Percentiles rank a stretch among this genome's conserved stretches.
These are phyloP conservation scores for Clitopilus passeckerianus DNA, from an alignment of 768 basidiomycete species.

Conservation along the genomic window DNA sequence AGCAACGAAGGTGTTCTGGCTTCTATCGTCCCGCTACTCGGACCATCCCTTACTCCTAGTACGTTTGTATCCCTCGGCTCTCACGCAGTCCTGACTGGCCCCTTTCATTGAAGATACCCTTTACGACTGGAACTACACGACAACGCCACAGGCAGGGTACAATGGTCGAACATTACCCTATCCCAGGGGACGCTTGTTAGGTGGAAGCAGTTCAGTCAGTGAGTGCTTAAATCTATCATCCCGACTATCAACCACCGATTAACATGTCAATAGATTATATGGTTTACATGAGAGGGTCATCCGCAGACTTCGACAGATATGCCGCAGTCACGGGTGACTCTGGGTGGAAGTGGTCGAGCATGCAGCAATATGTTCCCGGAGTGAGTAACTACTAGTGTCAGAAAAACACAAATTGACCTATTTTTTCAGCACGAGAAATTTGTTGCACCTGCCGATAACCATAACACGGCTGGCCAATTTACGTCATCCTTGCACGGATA, in stretches of 20 bases:
- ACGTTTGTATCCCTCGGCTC: background rate
- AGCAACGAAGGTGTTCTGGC: conserved; percentile 12
- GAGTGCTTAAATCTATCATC: background rate
- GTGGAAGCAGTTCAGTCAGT: conserved; percentile 20
- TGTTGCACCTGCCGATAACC: conserved; percentile 30
- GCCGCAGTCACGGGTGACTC: conserved; percentile 25
- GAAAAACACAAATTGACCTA: background rate
- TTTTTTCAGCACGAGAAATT: conserved; percentile 26
- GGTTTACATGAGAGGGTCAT: conserved; percentile 27
- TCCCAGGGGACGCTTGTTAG: conserved; percentile 19
- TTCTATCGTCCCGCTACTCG: conserved; percentile 10
- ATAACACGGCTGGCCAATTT: conserved; percentile 30
- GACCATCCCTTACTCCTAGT: conserved; percentile 7
- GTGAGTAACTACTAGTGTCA: conserved; percentile 9
- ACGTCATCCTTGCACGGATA: conserved; percentile 31
- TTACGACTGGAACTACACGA: conserved; percentile 26
- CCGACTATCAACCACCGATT: background rate
- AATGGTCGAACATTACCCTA: conserved; percentile 15
- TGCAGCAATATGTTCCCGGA: conserved; percentile 26
- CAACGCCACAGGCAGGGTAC: conserved; percentile 18
- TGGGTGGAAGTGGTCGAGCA: conserved; percentile 31
- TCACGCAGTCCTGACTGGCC: background rate
- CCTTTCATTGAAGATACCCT: conserved; percentile 2
- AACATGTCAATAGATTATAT: conserved; percentile 19
- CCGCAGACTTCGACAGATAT: conserved; percentile 30